Evolutionary conservation across 768 basidiomycete species (phyloP).

Genomic region (Phanerodontia chrysosporium): DNA sequence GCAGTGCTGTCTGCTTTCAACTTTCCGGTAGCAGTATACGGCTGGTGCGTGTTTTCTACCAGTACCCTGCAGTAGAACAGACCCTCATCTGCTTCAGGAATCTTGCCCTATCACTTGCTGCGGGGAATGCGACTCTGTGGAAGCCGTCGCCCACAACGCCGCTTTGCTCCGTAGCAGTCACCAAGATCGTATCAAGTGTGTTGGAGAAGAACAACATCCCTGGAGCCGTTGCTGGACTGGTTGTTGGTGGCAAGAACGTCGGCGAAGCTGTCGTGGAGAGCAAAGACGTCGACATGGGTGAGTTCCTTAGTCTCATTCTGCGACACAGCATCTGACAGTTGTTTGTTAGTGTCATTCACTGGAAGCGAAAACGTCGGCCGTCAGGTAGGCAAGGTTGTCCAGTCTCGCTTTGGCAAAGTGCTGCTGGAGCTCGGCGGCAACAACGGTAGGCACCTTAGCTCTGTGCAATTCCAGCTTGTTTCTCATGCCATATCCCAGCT

Average conservation of each 20-base stretch:
- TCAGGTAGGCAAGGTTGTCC: slow-evolving; percentile 83
- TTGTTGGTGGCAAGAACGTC: slow-evolving; percentile 77
- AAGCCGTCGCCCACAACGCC: slow-evolving; percentile 91
- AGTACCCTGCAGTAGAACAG: not conserved
- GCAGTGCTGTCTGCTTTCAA: slow-evolving; percentile 89
- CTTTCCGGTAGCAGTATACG: slow-evolving; percentile 92
- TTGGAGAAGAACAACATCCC: slow-evolving; percentile 80
- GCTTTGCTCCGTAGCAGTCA: slow-evolving; percentile 86
- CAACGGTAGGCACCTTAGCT: slow-evolving; percentile 58
- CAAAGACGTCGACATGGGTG: slow-evolving; percentile 74
- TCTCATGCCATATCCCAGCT: slow-evolving; percentile 41
- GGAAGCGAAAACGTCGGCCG: slow-evolving; percentile 88
- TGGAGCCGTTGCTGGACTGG: slow-evolving; percentile 77
- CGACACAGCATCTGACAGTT: too few relatives aligned
- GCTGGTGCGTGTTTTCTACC: slow-evolving; percentile 52
- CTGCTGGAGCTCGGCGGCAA: slow-evolving; percentile 94
- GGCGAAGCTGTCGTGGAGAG: slow-evolving; percentile 79
- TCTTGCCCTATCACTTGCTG: slow-evolving; percentile 79
- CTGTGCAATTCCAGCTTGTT: not conserved
- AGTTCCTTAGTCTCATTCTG: too few relatives aligned
- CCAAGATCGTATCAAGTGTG: slow-evolving; percentile 75
- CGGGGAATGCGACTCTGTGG: slow-evolving; percentile 93
- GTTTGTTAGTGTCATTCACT: slow-evolving; percentile 90
- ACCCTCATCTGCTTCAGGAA: slow-evolving; percentile 53
- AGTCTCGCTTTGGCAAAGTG: slow-evolving; percentile 83